Evolutionary conservation across 1,284 basidiomycete genomes (phyloP).

Genomic region (Malassezia pachydermatis): DNA sequence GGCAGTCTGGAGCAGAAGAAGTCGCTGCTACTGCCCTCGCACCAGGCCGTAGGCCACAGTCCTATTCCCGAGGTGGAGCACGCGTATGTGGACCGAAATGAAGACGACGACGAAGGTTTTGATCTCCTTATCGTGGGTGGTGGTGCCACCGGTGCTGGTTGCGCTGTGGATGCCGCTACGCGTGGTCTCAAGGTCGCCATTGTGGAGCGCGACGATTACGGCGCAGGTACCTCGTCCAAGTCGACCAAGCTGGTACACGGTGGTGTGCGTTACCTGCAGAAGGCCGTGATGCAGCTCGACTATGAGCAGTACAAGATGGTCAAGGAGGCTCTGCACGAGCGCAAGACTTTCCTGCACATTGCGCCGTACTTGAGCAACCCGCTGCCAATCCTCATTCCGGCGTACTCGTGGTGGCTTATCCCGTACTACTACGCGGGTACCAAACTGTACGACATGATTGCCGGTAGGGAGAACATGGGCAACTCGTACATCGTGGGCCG

Average conservation of each 20-base stretch:
- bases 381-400: constrained; percentile 86
- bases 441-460: constrained; percentile 91
- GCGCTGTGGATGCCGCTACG: constrained; percentile 84
- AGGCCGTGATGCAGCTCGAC: constrained; percentile 88
- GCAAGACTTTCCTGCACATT: constrained; percentile 84
- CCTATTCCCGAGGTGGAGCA: constrained; percentile 36
- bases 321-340: constrained; percentile 80
- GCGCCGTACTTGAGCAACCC: constrained; percentile 85
- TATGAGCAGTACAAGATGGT: constrained; percentile 82
- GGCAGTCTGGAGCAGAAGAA: constrained; percentile 21
- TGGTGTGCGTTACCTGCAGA: constrained; percentile 91
- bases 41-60: constrained; percentile 27
- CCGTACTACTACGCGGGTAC: constrained; percentile 93
- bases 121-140: constrained; percentile 75
- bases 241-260: constrained; percentile 96
- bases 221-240: constrained; percentile 82
- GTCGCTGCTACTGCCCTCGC: constrained; percentile 28
- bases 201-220: constrained; percentile 87
- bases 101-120: constrained; percentile 38
- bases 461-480: constrained; percentile 95
- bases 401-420: constrained; percentile 85
- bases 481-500: constrained; percentile 78
- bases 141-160: constrained; percentile 87
- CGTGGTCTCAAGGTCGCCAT: constrained; percentile 83
- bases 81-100: constrained; percentile 16